phyloP scores from a whole-genome alignment of 2,329 filamentous ascomycete species.

The Sporothrix luriei region DNA sequence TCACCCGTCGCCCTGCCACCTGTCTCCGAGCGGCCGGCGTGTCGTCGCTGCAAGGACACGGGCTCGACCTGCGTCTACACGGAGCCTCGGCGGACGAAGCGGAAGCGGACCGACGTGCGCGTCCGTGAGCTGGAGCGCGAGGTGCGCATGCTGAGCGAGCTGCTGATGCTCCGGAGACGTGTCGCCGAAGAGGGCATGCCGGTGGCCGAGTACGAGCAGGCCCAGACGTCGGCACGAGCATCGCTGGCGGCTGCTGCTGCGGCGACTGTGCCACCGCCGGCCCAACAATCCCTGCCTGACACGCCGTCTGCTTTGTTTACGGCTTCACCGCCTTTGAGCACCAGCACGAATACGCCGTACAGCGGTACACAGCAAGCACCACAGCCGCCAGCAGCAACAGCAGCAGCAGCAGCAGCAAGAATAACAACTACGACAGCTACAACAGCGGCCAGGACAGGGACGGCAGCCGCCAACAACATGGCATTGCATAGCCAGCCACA shows the following conservation, averaged over 20 bases:
- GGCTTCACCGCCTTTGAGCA: background rate
- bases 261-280: background rate
- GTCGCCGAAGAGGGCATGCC: constrained; percentile 4
- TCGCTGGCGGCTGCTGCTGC: background rate
- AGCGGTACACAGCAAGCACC: background rate
- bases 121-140: constrained; percentile 80
- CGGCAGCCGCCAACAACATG: background rate
- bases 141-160: constrained; percentile 58
- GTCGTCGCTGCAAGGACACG: constrained; percentile 29
- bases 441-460: too few relatives aligned
- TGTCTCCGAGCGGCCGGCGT: constrained; percentile 29
- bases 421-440: background rate
- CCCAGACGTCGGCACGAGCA: background rate
- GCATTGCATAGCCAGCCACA: background rate
- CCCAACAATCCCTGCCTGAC: background rate
- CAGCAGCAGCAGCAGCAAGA: background rate
- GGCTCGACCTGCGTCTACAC: constrained; percentile 31
- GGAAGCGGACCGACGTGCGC: constrained; percentile 59
- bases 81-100: constrained; percentile 32
- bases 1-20: constrained; percentile 7
- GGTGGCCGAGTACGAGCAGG: background rate
- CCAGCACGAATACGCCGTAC: background rate
- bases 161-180: constrained; percentile 25
- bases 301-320: constrained; percentile 6
- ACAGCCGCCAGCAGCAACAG: background rate